phyloP scores from a whole-genome alignment of 495 filamentous ascomycete species.

The Aspergillus bertholletiae region DNA sequence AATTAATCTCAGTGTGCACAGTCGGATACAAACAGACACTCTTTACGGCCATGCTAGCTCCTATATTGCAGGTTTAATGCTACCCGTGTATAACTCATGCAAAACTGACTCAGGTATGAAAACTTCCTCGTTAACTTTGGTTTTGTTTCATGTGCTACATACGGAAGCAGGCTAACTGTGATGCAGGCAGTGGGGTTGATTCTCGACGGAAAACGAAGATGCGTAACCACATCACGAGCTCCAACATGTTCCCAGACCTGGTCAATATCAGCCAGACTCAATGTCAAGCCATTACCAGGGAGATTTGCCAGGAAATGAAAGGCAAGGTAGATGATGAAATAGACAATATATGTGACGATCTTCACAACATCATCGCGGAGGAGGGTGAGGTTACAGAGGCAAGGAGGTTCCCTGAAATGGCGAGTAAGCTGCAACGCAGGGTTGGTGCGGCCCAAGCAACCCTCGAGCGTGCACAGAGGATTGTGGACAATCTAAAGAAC shows the following conservation, averaged over 20 bases:
- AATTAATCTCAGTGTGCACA: background rate
- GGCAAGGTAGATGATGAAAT: background rate
- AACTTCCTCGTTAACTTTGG: background rate
- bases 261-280: background rate
- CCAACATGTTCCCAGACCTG: background rate
- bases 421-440: background rate
- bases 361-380: background rate
- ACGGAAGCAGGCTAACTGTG: background rate
- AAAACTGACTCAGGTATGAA: background rate
- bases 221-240: background rate
- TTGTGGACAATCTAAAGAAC: background rate
- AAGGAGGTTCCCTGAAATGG: background rate
- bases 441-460: background rate
- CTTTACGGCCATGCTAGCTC: slow-evolving; percentile 17
- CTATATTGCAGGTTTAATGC: slow-evolving; percentile 22
- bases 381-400: background rate
- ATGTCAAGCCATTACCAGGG: background rate
- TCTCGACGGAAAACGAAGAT: background rate
- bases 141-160: background rate
- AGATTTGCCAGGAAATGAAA: background rate
- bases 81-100: slow-evolving; percentile 10
- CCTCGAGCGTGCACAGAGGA: background rate
- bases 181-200: background rate
- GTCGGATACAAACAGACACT: slow-evolving; percentile 11
- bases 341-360: background rate